Conservation (phyloP, 2,329 filamentous ascomycete species). For the Aureobasidium sp. region DNA sequence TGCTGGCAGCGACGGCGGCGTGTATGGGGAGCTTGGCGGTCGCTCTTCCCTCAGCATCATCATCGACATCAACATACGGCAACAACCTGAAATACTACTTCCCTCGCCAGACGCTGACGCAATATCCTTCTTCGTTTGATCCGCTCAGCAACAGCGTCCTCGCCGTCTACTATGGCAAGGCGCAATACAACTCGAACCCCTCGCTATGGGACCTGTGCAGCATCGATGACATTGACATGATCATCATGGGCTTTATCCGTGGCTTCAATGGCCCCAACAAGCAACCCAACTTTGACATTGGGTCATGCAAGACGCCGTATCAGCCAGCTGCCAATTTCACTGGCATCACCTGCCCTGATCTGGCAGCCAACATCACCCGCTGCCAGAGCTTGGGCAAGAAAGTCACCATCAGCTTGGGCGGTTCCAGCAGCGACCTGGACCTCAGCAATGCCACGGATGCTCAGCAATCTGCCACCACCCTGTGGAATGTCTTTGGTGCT, state of each 20-base stretch:
- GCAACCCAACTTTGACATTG: constrained; percentile 1
- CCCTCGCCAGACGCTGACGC: not conserved
- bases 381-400: constrained; percentile 38
- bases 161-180: constrained; percentile 12
- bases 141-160: not conserved
- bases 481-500: constrained; percentile 40
- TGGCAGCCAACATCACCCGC: constrained; percentile 27
- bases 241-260: constrained; percentile 7
- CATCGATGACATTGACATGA: constrained; percentile 1
- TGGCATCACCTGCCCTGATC: not conserved
- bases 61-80: not conserved
- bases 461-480: constrained; percentile 32
- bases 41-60: not conserved
- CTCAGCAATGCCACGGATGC: constrained; percentile 30
- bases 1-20: not conserved
- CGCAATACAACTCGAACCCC: not conserved
- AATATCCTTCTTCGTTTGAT: not conserved
- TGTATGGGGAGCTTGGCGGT: not conserved
- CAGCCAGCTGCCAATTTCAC: not conserved
- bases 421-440: constrained; percentile 29
- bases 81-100: not conserved
- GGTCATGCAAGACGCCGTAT: not conserved
- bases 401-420: constrained; percentile 39
- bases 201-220: not conserved
- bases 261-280: not conserved